These are phyloP conservation scores for Eimeria acervulina DNA, from an alignment of 169 alveolate genomes.

Conservation along the genomic window DNA sequence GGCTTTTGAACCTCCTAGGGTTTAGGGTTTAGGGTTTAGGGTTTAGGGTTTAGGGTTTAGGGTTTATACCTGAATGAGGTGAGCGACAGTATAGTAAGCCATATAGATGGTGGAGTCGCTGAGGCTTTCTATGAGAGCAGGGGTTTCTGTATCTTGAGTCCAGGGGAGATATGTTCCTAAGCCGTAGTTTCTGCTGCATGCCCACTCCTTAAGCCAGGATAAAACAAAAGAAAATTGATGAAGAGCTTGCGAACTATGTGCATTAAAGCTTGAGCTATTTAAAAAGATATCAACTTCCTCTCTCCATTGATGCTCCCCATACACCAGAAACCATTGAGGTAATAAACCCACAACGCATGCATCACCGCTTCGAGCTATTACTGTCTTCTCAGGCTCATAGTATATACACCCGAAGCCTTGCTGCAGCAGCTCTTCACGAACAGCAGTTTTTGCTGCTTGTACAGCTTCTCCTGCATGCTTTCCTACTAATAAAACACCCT, in stretches of 20 bases:
- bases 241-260: slow-evolving; percentile 84
- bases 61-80: slow-evolving; percentile 94
- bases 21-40: slow-evolving; percentile 1
- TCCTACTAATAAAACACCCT: slow-evolving; percentile 97
- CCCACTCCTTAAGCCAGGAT: slow-evolving; percentile 95
- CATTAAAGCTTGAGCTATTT: slow-evolving; percentile 84
- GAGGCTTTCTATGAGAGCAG: slow-evolving; percentile 97
- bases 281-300: slow-evolving; percentile 94
- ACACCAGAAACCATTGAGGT: slow-evolving; percentile 98
- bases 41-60: slow-evolving; percentile 47
- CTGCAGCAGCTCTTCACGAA: slow-evolving; percentile 88
- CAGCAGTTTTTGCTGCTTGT: slow-evolving; percentile 89
- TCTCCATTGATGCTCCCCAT: slow-evolving; percentile 98
- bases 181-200: slow-evolving; percentile 98
- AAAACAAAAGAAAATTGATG: slow-evolving; percentile 95
- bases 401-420: slow-evolving; percentile 91
- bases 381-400: slow-evolving; percentile 98
- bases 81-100: slow-evolving; percentile 99
- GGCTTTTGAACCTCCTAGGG: neutral
- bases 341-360: slow-evolving; percentile 98
- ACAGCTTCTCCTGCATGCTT: slow-evolving; percentile 94
- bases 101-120: slow-evolving; percentile 99
- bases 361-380: slow-evolving; percentile 98
- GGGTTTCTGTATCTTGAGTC: slow-evolving; percentile 92
- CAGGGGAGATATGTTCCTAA: slow-evolving; percentile 98